These are phyloP conservation scores for Apiospora malaysiana DNA, from an alignment of 2,329 filamentous ascomycete genomes.

Conservation along the genomic window DNA sequence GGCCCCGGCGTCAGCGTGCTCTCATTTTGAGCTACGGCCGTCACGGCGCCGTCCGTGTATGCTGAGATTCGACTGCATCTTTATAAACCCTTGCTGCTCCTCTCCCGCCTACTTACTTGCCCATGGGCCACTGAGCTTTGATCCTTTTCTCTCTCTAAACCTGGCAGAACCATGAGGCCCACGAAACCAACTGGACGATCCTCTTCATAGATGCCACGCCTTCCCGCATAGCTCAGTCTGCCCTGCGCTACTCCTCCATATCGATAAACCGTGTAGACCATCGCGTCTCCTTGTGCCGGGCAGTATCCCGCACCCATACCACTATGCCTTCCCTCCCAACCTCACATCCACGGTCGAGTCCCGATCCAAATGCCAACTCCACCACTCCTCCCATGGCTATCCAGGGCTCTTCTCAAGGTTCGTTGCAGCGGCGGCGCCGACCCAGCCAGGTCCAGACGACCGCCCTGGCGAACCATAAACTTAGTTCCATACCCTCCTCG, in stretches of 20 bases:
- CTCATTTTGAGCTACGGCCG: neutral
- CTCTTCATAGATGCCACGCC: conserved; percentile 33
- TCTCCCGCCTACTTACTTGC: conserved; percentile 10
- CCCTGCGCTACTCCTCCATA: conserved; percentile 34
- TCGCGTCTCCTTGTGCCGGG: conserved; percentile 34
- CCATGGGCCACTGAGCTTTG: conserved; percentile 16
- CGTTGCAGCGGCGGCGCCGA: conserved; percentile 48
- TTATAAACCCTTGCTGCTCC: conserved; percentile 16
- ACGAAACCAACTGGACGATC: conserved; percentile 11
- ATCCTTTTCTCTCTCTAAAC: neutral
- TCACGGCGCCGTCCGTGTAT: conserved; percentile 13
- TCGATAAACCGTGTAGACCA: conserved; percentile 32
- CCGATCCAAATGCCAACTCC: conserved; percentile 37
- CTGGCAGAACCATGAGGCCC: conserved; percentile 19
- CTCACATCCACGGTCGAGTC: conserved; percentile 38
- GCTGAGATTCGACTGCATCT: conserved; percentile 11
- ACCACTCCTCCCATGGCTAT: conserved; percentile 49
- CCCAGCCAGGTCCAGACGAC: conserved; percentile 56
- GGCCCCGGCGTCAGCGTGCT: conserved; percentile 22
- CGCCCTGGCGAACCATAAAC: conserved; percentile 44
- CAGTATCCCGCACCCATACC: conserved; percentile 30
- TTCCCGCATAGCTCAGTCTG: conserved; percentile 24
- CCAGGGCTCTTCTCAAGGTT: conserved; percentile 46
- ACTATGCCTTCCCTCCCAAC: conserved; percentile 43
- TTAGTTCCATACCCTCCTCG: conserved; percentile 53